Conservation (phyloP, 768 basidiomycete species). For the Leucosporidium yakuticum region DNA sequence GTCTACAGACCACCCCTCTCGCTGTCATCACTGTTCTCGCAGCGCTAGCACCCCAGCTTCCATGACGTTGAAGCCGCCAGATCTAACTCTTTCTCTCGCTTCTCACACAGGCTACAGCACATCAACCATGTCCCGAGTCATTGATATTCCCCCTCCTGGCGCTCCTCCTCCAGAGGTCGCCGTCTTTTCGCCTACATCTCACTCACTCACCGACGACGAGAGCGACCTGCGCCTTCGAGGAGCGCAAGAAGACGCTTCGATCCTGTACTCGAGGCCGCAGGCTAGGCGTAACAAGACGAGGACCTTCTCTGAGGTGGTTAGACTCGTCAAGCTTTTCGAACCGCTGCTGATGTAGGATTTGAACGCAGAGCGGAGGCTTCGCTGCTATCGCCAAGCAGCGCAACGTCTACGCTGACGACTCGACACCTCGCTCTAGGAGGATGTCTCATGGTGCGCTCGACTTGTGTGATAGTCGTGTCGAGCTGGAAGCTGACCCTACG, state of each 20-base stretch:
- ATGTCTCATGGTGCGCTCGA: conserved; percentile 29
- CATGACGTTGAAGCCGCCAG: too few species aligned
- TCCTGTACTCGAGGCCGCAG: conserved; percentile 27
- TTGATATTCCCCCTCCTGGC: too few species aligned
- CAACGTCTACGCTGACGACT: conserved; percentile 8
- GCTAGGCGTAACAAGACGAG: conserved; percentile 24
- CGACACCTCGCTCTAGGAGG: conserved; percentile 12
- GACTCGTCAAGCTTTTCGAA: background rate
- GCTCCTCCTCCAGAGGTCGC: too few species aligned
- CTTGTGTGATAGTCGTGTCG: background rate
- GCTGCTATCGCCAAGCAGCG: conserved; percentile 23
- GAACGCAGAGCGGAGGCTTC: conserved; percentile 18
- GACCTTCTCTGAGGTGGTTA: conserved; percentile 11
- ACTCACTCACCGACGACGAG: background rate
- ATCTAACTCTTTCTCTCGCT: too few species aligned
- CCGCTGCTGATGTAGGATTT: background rate
- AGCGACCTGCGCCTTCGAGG: background rate
- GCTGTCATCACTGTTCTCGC: too few species aligned
- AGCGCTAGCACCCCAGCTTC: too few species aligned
- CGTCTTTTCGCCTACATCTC: too few species aligned
- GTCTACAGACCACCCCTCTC: too few species aligned
- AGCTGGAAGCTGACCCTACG: background rate
- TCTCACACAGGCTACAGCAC: too few species aligned
- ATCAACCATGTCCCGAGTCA: too few species aligned
- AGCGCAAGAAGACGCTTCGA: conserved; percentile 30